These are phyloP conservation scores for Aegle marmelos DNA, from an alignment of 345 rosid genomes.

Conservation along the genomic window DNA sequence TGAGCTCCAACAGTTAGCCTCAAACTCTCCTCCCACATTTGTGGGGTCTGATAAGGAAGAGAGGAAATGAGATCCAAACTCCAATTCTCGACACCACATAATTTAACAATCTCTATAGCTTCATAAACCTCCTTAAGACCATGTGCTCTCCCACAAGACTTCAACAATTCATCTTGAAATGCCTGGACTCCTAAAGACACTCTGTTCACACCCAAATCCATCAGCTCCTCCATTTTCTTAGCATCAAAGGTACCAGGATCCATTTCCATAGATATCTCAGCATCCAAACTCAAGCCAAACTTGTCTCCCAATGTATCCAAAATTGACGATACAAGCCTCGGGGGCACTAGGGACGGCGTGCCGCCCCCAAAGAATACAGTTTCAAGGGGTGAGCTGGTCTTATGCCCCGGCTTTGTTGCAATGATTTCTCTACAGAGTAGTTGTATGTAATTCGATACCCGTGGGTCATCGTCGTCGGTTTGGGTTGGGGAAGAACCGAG, in stretches of 20 bases:
- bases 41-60: constrained; percentile 70
- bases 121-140: constrained; percentile 69
- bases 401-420: constrained; percentile 38
- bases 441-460: constrained; percentile 52
- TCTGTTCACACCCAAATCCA: constrained; percentile 85
- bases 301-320: constrained; percentile 51
- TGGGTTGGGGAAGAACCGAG: constrained; percentile 58
- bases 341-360: constrained; percentile 92
- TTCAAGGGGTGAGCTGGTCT: constrained; percentile 41
- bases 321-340: constrained; percentile 57
- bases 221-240: constrained; percentile 48
- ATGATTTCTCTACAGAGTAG: constrained; percentile 56
- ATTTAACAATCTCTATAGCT: constrained; percentile 63
- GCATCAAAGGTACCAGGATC: constrained; percentile 88
- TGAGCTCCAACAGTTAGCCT: constrained; percentile 48
- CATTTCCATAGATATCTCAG: constrained; percentile 95
- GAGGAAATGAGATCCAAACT: constrained; percentile 95
- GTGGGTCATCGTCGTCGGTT: constrained; percentile 53
- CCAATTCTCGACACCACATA: constrained; percentile 79
- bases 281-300: constrained; percentile 58
- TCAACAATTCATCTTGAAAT: constrained; percentile 80
- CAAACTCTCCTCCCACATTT: constrained; percentile 93
- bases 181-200: constrained; percentile 95
- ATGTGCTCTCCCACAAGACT: constrained; percentile 91
- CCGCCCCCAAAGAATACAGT: constrained; percentile 95